phyloP scores from a whole-genome alignment of 129 eudicot genomes.

The Flaveria sonorensis region DNA sequence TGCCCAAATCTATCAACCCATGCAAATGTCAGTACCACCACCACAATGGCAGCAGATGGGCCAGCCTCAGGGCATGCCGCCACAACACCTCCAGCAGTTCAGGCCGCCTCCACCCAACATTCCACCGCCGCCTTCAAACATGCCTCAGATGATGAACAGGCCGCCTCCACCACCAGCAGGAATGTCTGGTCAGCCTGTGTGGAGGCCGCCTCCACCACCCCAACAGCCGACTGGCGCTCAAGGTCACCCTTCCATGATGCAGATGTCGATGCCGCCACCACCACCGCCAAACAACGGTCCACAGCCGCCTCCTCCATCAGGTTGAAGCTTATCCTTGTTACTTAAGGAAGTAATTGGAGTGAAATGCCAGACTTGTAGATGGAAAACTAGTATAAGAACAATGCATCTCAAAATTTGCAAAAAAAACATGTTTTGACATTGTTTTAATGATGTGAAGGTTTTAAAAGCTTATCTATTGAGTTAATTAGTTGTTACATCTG shows the following conservation, averaged over 20 bases:
- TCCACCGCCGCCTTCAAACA: conserved; percentile 70
- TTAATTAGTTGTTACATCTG: background rate
- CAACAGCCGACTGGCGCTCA: conserved; percentile 76
- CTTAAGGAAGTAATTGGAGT: background rate
- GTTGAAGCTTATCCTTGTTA: conserved; percentile 24
- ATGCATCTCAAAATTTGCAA: background rate
- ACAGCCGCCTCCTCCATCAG: conserved; percentile 57
- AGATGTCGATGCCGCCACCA: conserved; percentile 72
- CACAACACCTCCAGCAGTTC: conserved; percentile 51
- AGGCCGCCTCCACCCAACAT: conserved; percentile 58
- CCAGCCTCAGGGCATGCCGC: conserved; percentile 49
- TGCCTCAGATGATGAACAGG: conserved; percentile 50
- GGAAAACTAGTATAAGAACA: conserved; percentile 14
- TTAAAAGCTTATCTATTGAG: background rate
- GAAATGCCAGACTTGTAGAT: conserved; percentile 15
- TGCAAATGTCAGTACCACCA: conserved; percentile 70
- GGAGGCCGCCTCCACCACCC: conserved; percentile 92
- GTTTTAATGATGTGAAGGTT: background rate
- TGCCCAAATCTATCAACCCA: conserved; percentile 47
- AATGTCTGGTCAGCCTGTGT: conserved; percentile 60
- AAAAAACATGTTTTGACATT: background rate
- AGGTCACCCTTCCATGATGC: conserved; percentile 64
- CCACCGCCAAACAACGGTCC: conserved; percentile 34
- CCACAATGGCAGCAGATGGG: conserved; percentile 91
- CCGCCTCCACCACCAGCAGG: conserved; percentile 82